Evolutionary conservation across 495 filamentous ascomycete genomes (phyloP).

Genomic region (Aspergillus mulundensis): DNA sequence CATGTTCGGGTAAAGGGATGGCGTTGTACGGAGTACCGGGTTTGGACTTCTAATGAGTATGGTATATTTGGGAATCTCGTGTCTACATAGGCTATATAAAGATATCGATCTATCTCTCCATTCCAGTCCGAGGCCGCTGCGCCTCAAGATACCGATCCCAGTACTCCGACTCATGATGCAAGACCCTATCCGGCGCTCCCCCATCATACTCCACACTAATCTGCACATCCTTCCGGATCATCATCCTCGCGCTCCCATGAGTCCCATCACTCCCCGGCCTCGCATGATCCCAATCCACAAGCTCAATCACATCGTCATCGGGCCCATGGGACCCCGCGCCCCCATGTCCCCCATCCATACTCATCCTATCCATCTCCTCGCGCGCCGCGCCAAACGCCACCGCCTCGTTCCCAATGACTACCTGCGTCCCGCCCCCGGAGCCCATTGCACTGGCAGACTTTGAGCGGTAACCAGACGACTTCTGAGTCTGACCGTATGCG

Average conservation of each 20-base stretch:
- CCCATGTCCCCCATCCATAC: neutral
- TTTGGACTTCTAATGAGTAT: neutral
- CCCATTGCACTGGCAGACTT: neutral
- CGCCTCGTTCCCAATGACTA: neutral
- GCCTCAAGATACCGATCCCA: constrained; percentile 7
- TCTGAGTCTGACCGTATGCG: too few relatives aligned
- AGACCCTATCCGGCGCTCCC: neutral
- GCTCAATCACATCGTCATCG: constrained; percentile 12
- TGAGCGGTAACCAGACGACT: too few relatives aligned
- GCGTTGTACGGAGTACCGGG: neutral
- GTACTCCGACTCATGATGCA: constrained; percentile 4
- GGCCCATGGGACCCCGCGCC: neutral
- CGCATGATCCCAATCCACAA: constrained; percentile 19
- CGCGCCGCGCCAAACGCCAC: neutral
- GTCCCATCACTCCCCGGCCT: constrained; percentile 25
- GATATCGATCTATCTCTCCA: neutral
- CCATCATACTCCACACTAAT: constrained; percentile 26
- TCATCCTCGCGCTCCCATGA: constrained; percentile 33
- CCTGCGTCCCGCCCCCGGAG: neutral
- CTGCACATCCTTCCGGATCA: constrained; percentile 44
- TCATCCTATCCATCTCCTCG: neutral
- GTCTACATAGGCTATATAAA: neutral
- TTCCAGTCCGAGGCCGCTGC: neutral
- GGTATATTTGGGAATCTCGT: too few relatives aligned
- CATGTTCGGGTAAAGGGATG: neutral